These are phyloP conservation scores for Suillus hirtellus DNA, from an alignment of 768 basidiomycete species.

Conservation along the genomic window DNA sequence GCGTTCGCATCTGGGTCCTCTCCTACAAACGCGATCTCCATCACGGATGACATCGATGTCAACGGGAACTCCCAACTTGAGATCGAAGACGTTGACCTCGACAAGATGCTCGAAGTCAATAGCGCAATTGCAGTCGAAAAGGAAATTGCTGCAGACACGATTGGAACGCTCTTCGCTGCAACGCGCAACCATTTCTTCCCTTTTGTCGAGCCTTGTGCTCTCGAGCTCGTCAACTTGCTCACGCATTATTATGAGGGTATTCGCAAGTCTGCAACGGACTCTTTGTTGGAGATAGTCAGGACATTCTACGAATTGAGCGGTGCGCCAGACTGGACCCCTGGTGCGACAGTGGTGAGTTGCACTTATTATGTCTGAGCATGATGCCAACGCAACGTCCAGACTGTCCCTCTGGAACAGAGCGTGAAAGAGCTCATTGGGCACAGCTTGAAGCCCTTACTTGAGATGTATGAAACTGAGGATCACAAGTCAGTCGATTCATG, in stretches of 20 bases:
- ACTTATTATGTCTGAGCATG: background rate
- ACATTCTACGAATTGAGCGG: conserved; percentile 90
- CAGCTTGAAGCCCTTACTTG: conserved; percentile 70
- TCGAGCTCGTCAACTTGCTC: conserved; percentile 77
- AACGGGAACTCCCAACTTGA: conserved; percentile 63
- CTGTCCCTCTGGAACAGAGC: conserved; percentile 55
- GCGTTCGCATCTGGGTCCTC: conserved; percentile 76
- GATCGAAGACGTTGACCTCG: conserved; percentile 77
- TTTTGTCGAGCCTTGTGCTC: conserved; percentile 79
- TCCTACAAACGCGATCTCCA: conserved; percentile 65
- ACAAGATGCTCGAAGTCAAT: conserved; percentile 90
- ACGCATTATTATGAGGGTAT: conserved; percentile 98
- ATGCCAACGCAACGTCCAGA: conserved; percentile 29
- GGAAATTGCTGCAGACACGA: conserved; percentile 96
- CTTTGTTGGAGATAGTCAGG: conserved; percentile 83
- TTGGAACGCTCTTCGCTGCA: conserved; percentile 85
- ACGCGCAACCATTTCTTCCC: conserved; percentile 87
- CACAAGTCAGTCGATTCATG: conserved; percentile 79
- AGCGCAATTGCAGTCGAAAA: conserved; percentile 98
- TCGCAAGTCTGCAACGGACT: conserved; percentile 87
- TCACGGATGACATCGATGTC: conserved; percentile 54
- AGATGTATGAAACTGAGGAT: conserved; percentile 93
- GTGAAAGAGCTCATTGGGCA: conserved; percentile 82
- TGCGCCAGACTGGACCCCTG: conserved; percentile 81
- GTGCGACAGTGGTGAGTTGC: conserved; percentile 57